Conservation (phyloP, 2,329 filamentous ascomycete species). For the Graphiopsis chlorocephala region DNA sequence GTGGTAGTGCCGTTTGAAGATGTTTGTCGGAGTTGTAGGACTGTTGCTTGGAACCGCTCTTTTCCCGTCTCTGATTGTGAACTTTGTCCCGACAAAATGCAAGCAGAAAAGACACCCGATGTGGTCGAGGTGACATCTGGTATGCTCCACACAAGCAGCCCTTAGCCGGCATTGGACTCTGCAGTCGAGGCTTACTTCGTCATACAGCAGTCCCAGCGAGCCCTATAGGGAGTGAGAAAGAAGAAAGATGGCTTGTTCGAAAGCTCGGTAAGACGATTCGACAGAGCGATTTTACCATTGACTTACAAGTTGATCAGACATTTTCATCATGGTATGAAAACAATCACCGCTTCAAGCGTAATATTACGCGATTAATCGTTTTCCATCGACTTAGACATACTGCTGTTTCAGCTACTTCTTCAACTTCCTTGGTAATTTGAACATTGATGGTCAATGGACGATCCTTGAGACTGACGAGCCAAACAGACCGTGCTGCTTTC, state of each 20-base stretch:
- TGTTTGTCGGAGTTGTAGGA: not conserved
- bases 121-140: not conserved
- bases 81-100: not conserved
- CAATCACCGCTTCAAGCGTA: not conserved
- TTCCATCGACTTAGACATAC: not conserved
- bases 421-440: not conserved
- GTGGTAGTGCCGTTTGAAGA: not conserved
- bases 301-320: not conserved
- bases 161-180: not conserved
- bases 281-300: not conserved
- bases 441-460: not conserved
- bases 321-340: not conserved
- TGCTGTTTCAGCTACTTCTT: not conserved
- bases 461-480: not conserved
- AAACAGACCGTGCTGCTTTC: constrained; percentile 21
- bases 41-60: not conserved
- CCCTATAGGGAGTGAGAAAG: not conserved
- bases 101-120: not conserved
- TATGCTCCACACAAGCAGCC: not conserved
- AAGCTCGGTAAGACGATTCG: not conserved
- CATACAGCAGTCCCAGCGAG: not conserved
- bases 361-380: not conserved
- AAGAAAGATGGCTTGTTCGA: not conserved
- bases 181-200: not conserved
- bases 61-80: not conserved